Percentiles rank a stretch among this genome's conserved stretches.
These are phyloP conservation scores for Aspergillus tanneri DNA, from an alignment of 2,329 filamentous ascomycete genomes.

Conservation along the genomic window DNA sequence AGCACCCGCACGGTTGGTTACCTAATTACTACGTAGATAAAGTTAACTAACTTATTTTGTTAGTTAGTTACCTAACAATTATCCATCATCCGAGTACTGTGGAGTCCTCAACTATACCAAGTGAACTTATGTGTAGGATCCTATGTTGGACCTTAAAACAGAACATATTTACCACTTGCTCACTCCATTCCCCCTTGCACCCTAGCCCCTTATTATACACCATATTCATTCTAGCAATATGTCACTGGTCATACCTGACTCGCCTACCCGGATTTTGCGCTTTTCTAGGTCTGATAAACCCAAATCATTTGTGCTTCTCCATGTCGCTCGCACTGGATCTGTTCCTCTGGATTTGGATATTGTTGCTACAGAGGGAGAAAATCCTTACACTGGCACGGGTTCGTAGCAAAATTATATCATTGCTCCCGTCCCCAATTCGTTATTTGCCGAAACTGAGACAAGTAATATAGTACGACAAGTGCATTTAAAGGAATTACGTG, in stretches of 20 bases:
- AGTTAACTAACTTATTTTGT: neutral
- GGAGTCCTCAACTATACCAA: neutral
- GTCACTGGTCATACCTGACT: slow-evolving; percentile 14
- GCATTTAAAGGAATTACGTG: slow-evolving; percentile 38
- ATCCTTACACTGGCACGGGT: slow-evolving; percentile 53
- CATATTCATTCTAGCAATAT: neutral
- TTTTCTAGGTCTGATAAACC: slow-evolving; percentile 49
- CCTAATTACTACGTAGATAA: neutral
- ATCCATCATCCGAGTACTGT: neutral
- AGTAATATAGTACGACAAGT: slow-evolving; percentile 36
- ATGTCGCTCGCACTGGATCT: slow-evolving; percentile 43
- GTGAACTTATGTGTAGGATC: too few relatives aligned
- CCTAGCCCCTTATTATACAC: neutral
- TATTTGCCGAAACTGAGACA: slow-evolving; percentile 14
- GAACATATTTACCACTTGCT: too few relatives aligned
- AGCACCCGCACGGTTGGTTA: neutral
- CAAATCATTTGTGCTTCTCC: slow-evolving; percentile 49
- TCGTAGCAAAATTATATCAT: slow-evolving; percentile 11
- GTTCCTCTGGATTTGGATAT: slow-evolving; percentile 54
- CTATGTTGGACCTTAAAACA: too few relatives aligned
- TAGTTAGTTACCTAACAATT: neutral
- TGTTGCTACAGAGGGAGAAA: slow-evolving; percentile 58
- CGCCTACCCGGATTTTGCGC: slow-evolving; percentile 45
- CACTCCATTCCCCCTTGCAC: neutral
- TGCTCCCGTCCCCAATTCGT: neutral